phyloP scores from a whole-genome alignment of 495 filamentous ascomycete genomes.

The Venustampulla echinocandica region DNA sequence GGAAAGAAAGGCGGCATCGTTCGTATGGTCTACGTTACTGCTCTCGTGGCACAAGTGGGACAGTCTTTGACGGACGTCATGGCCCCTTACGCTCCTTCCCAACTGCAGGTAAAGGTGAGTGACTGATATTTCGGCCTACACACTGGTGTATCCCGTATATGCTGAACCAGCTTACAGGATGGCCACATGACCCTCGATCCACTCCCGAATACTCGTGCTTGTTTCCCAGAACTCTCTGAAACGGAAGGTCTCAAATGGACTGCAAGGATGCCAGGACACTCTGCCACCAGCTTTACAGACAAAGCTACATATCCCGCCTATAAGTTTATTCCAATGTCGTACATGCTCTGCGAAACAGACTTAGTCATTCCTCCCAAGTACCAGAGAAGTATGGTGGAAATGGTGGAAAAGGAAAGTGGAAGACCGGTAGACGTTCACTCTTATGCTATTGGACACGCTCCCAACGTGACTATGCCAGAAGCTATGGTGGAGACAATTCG shows the following conservation, averaged over 20 bases:
- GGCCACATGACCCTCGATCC: too few species aligned
- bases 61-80: slow-evolving; percentile 4
- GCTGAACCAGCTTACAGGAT: too few species aligned
- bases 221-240: slow-evolving; percentile 20
- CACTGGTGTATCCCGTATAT: too few species aligned
- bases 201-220: too few species aligned
- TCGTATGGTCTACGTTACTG: slow-evolving; percentile 32
- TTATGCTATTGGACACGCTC: slow-evolving; percentile 25
- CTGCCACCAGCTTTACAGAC: slow-evolving; percentile 24
- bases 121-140: too few species aligned
- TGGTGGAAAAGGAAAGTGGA: slow-evolving; percentile 26
- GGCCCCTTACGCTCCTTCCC: too few species aligned
- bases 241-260: slow-evolving; percentile 7
- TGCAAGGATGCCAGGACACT: slow-evolving; percentile 19
- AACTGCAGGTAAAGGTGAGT: too few species aligned
- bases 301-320: slow-evolving; percentile 35
- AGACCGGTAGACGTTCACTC: slow-evolving; percentile 28
- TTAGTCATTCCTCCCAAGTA: slow-evolving; percentile 25
- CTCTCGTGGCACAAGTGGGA: slow-evolving; percentile 20
- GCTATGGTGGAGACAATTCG: slow-evolving; percentile 13
- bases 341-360: slow-evolving; percentile 40
- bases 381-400: slow-evolving; percentile 30
- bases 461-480: slow-evolving; percentile 13
- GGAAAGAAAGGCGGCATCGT: slow-evolving; percentile 33
- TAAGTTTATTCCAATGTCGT: slow-evolving; percentile 37